phyloP scores from a whole-genome alignment of 2,329 filamentous ascomycete genomes.

The Escovopsis weberi region DNA sequence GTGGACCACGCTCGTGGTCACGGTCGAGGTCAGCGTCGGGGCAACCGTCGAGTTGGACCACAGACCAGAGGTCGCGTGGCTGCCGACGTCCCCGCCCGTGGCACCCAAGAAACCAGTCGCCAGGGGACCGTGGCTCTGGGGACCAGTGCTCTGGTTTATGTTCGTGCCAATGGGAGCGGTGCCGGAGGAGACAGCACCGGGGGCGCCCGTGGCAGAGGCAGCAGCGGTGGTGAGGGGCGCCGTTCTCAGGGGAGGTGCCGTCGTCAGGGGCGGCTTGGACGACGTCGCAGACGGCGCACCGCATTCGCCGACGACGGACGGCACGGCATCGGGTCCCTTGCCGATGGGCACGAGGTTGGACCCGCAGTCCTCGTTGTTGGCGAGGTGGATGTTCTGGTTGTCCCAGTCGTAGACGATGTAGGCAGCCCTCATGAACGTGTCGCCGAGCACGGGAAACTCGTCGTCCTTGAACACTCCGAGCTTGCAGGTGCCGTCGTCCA shows the following conservation, averaged over 20 bases:
- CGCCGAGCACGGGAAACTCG: conserved; percentile 25
- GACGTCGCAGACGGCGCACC: conserved; percentile 7
- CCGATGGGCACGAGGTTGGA: conserved; percentile 22
- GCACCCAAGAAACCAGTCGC: neutral
- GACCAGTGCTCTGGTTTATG: neutral
- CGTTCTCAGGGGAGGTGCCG: neutral
- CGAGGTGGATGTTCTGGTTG: conserved; percentile 23
- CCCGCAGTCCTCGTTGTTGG: conserved; percentile 24
- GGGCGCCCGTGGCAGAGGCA: neutral
- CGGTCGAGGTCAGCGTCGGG: conserved; percentile 13
- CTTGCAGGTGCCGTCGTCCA: conserved; percentile 19
- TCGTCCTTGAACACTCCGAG: conserved; percentile 32
- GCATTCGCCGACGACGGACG: conserved; percentile 18
- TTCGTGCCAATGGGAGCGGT: no score
- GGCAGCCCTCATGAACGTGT: conserved; percentile 29
- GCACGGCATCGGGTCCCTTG: conserved; percentile 23
- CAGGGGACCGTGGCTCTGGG: neutral
- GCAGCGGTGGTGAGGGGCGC: neutral
- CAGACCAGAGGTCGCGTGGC: conserved; percentile 2
- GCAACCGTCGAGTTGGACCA: conserved; percentile 2
- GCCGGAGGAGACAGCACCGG: neutral
- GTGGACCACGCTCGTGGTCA: conserved; percentile 14
- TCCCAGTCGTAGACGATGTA: conserved; percentile 30
- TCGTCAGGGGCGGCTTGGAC: conserved; percentile 6
- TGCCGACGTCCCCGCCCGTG: neutral